phyloP scores from a whole-genome alignment of 2,329 filamentous ascomycete genomes.

The Aphanoascus verrucosus region DNA sequence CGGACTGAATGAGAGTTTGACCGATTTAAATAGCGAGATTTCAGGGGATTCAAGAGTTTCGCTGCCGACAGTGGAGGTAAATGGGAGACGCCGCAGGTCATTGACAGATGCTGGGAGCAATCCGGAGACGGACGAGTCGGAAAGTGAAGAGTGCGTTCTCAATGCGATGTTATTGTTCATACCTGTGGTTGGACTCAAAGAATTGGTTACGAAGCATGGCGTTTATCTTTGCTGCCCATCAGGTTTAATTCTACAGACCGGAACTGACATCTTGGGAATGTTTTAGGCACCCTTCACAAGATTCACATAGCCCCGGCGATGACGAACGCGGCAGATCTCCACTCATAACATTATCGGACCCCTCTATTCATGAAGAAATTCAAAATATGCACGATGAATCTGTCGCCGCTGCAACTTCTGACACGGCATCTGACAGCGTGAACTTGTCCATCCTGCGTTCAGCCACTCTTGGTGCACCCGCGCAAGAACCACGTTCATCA shows the following conservation, averaged over 20 bases:
- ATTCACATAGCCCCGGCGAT: neutral
- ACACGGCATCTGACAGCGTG: neutral
- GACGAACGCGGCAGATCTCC: neutral
- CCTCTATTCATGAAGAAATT: constrained; percentile 8
- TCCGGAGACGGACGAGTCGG: constrained; percentile 42
- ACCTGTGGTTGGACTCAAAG: neutral
- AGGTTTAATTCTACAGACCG: neutral
- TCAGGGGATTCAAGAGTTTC: constrained; percentile 11
- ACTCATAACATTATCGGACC: constrained; percentile 6
- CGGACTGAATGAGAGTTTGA: neutral
- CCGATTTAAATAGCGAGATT: constrained; percentile 6
- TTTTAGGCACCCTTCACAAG: neutral
- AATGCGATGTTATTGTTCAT: constrained; percentile 23
- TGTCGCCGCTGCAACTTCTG: neutral
- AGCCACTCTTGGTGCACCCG: neutral
- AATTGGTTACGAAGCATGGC: neutral
- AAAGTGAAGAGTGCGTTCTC: constrained; percentile 34
- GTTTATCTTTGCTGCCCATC: neutral
- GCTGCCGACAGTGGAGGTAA: constrained; percentile 12
- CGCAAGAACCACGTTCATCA: neutral
- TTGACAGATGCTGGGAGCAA: constrained; percentile 23
- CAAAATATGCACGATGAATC: neutral
- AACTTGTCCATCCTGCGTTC: neutral
- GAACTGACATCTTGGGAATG: neutral
- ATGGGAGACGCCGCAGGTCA: constrained; percentile 24